Evolutionary conservation across 208 protist species (phyloP).

Genomic region (Trypanosoma caninum): DNA sequence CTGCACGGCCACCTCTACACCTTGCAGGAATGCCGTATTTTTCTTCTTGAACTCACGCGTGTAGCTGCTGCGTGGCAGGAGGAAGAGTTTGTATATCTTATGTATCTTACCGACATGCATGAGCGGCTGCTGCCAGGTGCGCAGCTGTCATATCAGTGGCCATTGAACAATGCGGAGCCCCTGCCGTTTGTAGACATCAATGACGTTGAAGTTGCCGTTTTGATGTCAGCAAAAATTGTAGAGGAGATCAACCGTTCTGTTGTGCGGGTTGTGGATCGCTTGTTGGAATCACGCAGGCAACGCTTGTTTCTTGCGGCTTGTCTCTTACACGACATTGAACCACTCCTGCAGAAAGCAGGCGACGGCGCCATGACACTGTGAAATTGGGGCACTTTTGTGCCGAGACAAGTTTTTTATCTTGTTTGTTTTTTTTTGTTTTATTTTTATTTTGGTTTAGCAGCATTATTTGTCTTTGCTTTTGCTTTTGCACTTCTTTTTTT

Average conservation of each 20-base stretch:
- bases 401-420: neutral
- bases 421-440: neutral
- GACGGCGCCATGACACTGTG: neutral
- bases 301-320: conserved; percentile 20
- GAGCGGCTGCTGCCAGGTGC: conserved; percentile 2
- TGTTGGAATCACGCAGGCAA: conserved; percentile 19
- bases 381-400: neutral
- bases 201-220: neutral
- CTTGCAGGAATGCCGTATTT: conserved; percentile 22
- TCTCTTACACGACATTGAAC: conserved; percentile 21
- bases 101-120: conserved; percentile 20
- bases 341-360: neutral
- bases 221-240: conserved; percentile 4
- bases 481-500: neutral
- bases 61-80: conserved; percentile 22
- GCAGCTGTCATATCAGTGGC: conserved; percentile 17
- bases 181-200: conserved; percentile 3
- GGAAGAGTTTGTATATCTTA: conserved; percentile 17
- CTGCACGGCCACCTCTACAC: conserved; percentile 14
- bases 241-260: conserved; percentile 25
- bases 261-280: conserved; percentile 22
- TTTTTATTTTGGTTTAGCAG: neutral
- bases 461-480: neutral
- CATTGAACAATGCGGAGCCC: neutral
- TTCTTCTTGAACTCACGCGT: conserved; percentile 14